These are phyloP conservation scores for Saccharomycopsis fibuligera DNA, from an alignment of 805 yeast genomes.

Conservation along the genomic window DNA sequence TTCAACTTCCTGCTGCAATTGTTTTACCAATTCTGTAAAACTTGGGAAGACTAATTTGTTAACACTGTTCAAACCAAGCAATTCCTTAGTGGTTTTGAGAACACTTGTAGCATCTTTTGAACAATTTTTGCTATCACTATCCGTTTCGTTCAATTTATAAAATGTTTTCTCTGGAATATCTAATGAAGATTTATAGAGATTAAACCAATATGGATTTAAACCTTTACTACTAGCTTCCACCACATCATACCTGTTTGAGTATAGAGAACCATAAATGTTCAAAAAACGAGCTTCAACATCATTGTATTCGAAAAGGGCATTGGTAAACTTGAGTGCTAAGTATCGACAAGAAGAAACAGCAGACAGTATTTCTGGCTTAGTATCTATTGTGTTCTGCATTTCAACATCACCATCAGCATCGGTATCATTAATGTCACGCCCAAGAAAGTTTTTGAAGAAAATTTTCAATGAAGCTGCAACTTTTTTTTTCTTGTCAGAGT, in stretches of 20 bases:
- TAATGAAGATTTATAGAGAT: constrained; percentile 39
- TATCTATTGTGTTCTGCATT: constrained; percentile 1
- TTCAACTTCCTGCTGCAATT: constrained; percentile 28
- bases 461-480: constrained; percentile 9
- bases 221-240: constrained; percentile 78
- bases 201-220: constrained; percentile 77
- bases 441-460: constrained; percentile 11
- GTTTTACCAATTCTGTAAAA: constrained; percentile 36
- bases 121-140: neutral
- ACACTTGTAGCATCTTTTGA: constrained; percentile 30
- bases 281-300: constrained; percentile 64
- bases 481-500: neutral
- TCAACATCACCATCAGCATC: constrained; percentile 10
- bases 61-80: constrained; percentile 34
- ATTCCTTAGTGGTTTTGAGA: constrained; percentile 38
- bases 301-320: constrained; percentile 56
- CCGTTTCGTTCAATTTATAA: no score
- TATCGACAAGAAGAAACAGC: constrained; percentile 48
- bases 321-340: constrained; percentile 58
- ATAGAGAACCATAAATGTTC: constrained; percentile 57
- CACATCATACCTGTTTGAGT: constrained; percentile 59
- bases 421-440: constrained; percentile 22
- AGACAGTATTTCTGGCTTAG: no score
- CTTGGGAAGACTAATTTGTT: constrained; percentile 46
- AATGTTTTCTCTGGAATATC: constrained; percentile 13